A percentile compares a stretch with the other conserved stretches of the same genome.
These are phyloP conservation scores for Fusarium protoensiforme DNA, from an alignment of 2,329 filamentous ascomycete species.

Conservation along the genomic window DNA sequence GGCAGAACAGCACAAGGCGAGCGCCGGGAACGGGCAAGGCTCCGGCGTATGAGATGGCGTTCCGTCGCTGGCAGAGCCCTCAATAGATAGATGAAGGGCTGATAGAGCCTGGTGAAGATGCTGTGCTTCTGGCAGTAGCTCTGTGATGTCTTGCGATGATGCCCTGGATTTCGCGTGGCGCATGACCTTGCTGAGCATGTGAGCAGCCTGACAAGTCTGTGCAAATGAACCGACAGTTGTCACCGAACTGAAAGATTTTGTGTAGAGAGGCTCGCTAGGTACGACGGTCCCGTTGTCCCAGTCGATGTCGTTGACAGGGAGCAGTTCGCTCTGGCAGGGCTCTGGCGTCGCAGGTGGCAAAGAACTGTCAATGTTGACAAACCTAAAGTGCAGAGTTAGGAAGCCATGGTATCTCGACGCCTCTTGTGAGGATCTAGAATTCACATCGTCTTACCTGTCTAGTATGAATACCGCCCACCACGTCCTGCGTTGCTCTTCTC, in stretches of 20 bases:
- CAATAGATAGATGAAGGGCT: slow-evolving; percentile 11
- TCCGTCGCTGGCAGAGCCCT: neutral
- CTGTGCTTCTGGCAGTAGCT: slow-evolving; percentile 22
- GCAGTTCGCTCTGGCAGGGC: slow-evolving; percentile 14
- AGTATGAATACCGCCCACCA: slow-evolving; percentile 37
- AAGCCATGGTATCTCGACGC: neutral
- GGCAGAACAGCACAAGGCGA: slow-evolving; percentile 21
- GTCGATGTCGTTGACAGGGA: slow-evolving; percentile 32
- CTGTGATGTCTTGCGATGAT: neutral
- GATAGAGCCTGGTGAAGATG: slow-evolving; percentile 22
- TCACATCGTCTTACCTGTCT: slow-evolving; percentile 18
- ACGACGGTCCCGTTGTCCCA: slow-evolving; percentile 29
- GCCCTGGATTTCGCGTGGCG: slow-evolving; percentile 6
- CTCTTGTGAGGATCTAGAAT: no score
- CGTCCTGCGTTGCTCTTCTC: slow-evolving; percentile 32
- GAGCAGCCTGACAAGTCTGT: slow-evolving; percentile 29
- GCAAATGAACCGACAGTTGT: slow-evolving; percentile 26
- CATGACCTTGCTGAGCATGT: slow-evolving; percentile 33
- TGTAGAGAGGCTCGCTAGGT: slow-evolving; percentile 29
- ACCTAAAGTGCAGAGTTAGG: neutral
- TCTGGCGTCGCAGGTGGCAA: slow-evolving; percentile 19
- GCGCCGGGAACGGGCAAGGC: neutral
- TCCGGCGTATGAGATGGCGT: neutral
- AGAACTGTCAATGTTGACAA: slow-evolving; percentile 15
- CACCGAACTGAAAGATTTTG: slow-evolving; percentile 16